Base-by-base conservation (phyloP, 768 basidiomycete species). In the Suillus subluteus region DNA sequence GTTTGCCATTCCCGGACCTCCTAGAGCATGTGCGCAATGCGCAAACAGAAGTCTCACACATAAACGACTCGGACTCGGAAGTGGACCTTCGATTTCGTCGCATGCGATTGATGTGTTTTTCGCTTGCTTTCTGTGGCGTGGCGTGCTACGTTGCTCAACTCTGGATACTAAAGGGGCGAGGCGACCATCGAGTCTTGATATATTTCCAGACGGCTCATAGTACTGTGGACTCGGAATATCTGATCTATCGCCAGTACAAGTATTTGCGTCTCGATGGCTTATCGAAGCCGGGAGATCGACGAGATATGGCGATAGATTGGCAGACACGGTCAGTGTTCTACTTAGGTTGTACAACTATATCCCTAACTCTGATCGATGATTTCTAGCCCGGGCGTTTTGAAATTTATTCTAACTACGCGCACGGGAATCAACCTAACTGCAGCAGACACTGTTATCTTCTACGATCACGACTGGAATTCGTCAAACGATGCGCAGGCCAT, bases 231-330 rank as follows among this genome's bases (percentile, higher is more conserved):
- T 32, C 30, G 78, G 98, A 99, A 76, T 99, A 98, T 76, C 84
- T 99, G 67, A 94, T 98, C 65, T 98, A 93, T 80, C 90, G 97
- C 3, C 96, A 98, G 76, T 95, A 95, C 83, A 96, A 95, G 78
- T 98, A 98, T 74, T 81, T 98, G 21, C 87, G 96, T 44, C 80
- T 98, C 64, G 96, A 98, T 78, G 96, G 96, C 46, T 92, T 92
- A 1, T 97, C 95, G 37, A 95, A 96, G 71, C 84, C 99, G 63
- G 95, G 96, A 72, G 98, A 99, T 76, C 86, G 98, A 71, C 86
- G 98, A 65, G 98, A 99, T 77, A 99, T 99, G 98, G 98, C 99
- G 35, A 95, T 95, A 71, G 95, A 96, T 74, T 99, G 97, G 97
- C 98, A 99, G 78, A 97, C 96, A 46, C 88, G 94, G 96, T 95